Conservation (phyloP, 2,329 filamentous ascomycete species). For the Aspergillus sp. region DNA sequence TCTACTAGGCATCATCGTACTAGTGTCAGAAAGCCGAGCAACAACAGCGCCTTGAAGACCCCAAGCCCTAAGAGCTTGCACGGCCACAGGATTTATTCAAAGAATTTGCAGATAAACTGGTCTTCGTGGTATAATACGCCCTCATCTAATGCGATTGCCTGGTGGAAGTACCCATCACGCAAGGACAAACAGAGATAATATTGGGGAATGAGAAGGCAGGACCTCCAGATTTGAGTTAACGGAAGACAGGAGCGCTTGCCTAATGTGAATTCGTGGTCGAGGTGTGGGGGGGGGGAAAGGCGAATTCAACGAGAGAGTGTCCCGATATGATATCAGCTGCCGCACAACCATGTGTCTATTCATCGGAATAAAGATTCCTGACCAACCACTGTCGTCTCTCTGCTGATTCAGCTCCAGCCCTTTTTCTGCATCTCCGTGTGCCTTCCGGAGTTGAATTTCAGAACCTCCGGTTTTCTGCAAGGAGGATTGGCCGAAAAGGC, state of each 20-base stretch:
- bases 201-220: neutral
- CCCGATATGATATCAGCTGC: neutral
- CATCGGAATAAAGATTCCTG: too few species aligned
- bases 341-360: too few species aligned
- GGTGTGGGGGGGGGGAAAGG: neutral
- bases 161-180: neutral
- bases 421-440: neutral
- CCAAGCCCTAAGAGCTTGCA: neutral
- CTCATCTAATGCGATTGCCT: neutral
- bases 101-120: neutral
- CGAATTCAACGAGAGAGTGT: neutral
- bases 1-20: neutral
- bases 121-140: neutral
- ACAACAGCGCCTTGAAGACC: neutral
- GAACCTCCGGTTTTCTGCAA: neutral
- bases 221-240: neutral
- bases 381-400: neutral
- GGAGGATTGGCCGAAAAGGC: neutral
- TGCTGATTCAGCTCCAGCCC: neutral
- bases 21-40: neutral
- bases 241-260: neutral
- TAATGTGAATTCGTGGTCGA: neutral
- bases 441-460: neutral
- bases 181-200: neutral
- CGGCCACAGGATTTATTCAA: neutral